Base-by-base conservation (phyloP, 2,329 filamentous ascomycete species). In the Colletotrichum brevisporum region DNA sequence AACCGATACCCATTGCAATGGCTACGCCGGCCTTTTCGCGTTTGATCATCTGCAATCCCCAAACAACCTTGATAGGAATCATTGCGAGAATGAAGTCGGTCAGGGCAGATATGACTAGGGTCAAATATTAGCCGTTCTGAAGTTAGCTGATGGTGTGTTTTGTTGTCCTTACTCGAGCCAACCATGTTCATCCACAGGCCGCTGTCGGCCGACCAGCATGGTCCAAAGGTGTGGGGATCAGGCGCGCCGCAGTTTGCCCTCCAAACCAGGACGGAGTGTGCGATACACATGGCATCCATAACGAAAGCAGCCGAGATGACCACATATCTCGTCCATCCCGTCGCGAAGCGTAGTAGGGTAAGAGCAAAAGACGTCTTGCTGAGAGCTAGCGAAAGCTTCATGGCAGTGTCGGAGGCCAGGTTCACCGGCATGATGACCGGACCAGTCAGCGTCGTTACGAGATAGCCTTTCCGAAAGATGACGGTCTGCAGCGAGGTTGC, bases 361-460 rank as follows among this genome's bases (percentile, higher is more conserved):
- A 79, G 76, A 2, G 72, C 79, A 41, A 81, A 81, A 0, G 79
- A 79, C 6, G 78, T 78, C 67, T 81, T 81, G 55, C 76, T 78
- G 66, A 71, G 74, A 3, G 79, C 75, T 67, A 80, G 78, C 1
- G 76, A 76, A 54, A 81, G 45, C 56, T 59, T 75, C 21, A 79
- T 68, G 24, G 76, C 79, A 24, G 77, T 77, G 67, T 77, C 79
- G 2, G 78, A 79, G 0, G 78, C 77, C 2, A 78, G 74, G 70
- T 83, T 84, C 77, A 86, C 85, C 63, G 86, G 71, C 41, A 86
- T 83, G 83, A 86, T 80, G 80, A 69, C 85, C 83, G 67, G 83
- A 80, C 85, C 85, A 86, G 18, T 76, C 73, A 62, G n/a, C 24
- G 48, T 52, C 18, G 48, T 62, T 31, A 62, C 51, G 9, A 62